phyloP scores from a whole-genome alignment of 2,329 filamentous ascomycete species.

The Ceratocystis harringtonii region DNA sequence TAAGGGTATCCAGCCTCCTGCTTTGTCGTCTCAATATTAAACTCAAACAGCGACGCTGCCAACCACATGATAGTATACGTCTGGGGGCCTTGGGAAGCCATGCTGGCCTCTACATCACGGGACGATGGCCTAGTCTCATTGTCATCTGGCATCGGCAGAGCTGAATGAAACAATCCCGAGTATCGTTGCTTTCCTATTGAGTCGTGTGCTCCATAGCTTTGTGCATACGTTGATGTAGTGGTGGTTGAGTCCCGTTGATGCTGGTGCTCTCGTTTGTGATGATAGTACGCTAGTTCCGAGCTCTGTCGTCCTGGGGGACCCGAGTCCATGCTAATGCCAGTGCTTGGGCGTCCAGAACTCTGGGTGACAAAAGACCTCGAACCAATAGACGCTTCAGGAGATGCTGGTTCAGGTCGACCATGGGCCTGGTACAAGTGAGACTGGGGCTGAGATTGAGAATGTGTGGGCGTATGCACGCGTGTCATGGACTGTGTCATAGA shows the following conservation, averaged over 20 bases:
- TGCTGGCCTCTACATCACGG: background rate
- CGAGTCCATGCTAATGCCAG: conserved; percentile 39
- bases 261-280: conserved; percentile 15
- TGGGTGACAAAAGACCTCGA: conserved; percentile 33
- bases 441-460: conserved; percentile 5
- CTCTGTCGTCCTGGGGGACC: conserved; percentile 33
- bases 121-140: conserved; percentile 33
- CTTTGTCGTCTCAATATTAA: conserved; percentile 86
- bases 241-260: conserved; percentile 35
- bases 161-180: conserved; percentile 74
- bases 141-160: conserved; percentile 62
- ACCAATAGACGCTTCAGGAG: conserved; percentile 21
- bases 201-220: conserved; percentile 22
- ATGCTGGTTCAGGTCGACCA: conserved; percentile 3
- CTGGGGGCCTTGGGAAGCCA: background rate
- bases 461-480: background rate
- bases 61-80: conserved; percentile 71
- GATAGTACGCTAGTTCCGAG: conserved; percentile 34
- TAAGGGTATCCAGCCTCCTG: conserved; percentile 93
- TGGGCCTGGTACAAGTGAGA: conserved; percentile 16
- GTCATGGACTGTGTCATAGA: conserved; percentile 10
- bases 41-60: conserved; percentile 88
- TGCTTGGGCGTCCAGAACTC: conserved; percentile 38
- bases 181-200: conserved; percentile 27
- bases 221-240: conserved; percentile 34